Evolutionary conservation across 148 eudicot species (phyloP).

Genomic region (Arbutus unedo): DNA sequence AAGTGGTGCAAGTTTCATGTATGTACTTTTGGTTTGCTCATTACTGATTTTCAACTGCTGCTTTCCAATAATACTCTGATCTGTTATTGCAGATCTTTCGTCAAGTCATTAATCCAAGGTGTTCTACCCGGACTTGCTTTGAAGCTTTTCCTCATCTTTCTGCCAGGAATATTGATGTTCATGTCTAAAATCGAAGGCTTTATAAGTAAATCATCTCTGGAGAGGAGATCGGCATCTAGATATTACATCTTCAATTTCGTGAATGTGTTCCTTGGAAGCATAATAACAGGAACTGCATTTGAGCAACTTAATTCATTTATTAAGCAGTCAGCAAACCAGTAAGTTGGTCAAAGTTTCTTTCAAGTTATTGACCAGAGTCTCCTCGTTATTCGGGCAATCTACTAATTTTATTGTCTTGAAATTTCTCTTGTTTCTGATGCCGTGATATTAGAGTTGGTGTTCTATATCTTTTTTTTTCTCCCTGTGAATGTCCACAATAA

Average conservation of each 20-base stretch:
- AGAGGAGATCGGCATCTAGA: slow-evolving; percentile 88
- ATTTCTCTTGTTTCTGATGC: slow-evolving; percentile 7
- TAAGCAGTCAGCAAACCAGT: slow-evolving; percentile 55
- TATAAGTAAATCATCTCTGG: slow-evolving; percentile 59
- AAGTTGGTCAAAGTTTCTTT: slow-evolving; percentile 28
- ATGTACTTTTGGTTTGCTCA: background rate
- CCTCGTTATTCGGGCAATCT: slow-evolving; percentile 4
- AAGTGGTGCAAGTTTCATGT: background rate
- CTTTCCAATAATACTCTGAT: slow-evolving; percentile 10
- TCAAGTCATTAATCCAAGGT: slow-evolving; percentile 77
- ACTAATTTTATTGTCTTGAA: background rate
- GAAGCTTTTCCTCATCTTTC: slow-evolving; percentile 88
- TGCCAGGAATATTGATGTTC: slow-evolving; percentile 87
- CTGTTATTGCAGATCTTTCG: slow-evolving; percentile 50
- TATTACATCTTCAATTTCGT: slow-evolving; percentile 87
- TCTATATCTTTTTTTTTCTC: background rate
- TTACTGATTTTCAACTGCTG: background rate
- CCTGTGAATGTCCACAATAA: background rate
- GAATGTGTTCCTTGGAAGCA: slow-evolving; percentile 88
- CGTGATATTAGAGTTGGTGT: background rate
- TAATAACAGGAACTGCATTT: slow-evolving; percentile 75
- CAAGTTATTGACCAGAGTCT: background rate
- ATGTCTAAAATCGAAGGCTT: slow-evolving; percentile 96
- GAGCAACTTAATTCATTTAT: slow-evolving; percentile 62
- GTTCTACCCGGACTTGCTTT: slow-evolving; percentile 87